Conservation (phyloP, 1,284 basidiomycete species). For the Cutaneotrichosporon mucoides region DNA sequence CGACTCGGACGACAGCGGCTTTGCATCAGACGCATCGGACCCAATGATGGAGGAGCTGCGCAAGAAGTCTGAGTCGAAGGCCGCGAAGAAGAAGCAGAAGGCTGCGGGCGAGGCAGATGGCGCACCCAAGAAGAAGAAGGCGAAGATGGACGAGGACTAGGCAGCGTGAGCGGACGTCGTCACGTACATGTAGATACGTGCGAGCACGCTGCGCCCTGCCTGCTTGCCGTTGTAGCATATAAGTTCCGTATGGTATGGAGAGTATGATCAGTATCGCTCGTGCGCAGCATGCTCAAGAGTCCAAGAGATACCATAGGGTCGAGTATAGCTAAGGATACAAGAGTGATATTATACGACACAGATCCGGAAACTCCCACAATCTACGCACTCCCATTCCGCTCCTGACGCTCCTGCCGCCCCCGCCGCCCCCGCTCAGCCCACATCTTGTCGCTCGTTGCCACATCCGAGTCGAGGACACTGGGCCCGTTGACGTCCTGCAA, state of each 20-base stretch:
- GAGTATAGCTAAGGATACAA: too few species aligned
- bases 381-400: not conserved
- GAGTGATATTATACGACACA: too few species aligned
- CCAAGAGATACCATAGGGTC: not conserved
- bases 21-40: constrained; percentile 53
- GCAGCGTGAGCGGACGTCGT: not conserved
- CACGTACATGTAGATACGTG: not conserved
- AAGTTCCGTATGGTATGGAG: not conserved
- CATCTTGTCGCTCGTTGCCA: constrained; percentile 1
- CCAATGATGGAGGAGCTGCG: constrained; percentile 65
- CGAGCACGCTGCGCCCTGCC: not conserved
- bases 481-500: not conserved
- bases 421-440: constrained; percentile 3
- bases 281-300: too few species aligned
- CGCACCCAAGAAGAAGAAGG: constrained; percentile 37
- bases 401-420: not conserved
- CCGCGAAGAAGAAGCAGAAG: constrained; percentile 47
- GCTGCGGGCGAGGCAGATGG: constrained; percentile 26
- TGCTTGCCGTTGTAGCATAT: constrained; percentile 4
- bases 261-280: too few species aligned
- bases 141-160: constrained; percentile 29
- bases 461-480: not conserved
- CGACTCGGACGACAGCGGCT: constrained; percentile 56
- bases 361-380: too few species aligned
- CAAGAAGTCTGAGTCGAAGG: constrained; percentile 56